Percentiles rank a stretch among this genome's conserved stretches.
These are phyloP conservation scores for Fusarium buharicum DNA, from an alignment of 2,329 filamentous ascomycete genomes.

Conservation along the genomic window DNA sequence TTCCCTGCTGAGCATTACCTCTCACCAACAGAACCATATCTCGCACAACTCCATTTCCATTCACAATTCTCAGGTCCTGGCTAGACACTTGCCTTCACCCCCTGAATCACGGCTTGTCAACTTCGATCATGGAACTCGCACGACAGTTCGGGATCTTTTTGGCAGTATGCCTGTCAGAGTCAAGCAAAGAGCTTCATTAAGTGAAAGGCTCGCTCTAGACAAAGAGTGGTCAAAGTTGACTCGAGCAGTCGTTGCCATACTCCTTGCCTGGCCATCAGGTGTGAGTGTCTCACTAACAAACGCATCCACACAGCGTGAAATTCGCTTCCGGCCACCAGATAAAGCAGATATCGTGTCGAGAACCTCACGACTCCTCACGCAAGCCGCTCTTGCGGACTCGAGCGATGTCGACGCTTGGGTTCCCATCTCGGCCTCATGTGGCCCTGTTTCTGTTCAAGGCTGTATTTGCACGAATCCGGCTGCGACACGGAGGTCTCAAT, in stretches of 20 bases:
- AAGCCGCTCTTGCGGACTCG: constrained; percentile 71
- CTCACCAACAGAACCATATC: constrained; percentile 69
- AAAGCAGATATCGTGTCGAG: constrained; percentile 37
- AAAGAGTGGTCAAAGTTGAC: constrained; percentile 75
- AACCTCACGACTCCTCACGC: constrained; percentile 66
- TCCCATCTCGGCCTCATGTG: constrained; percentile 72
- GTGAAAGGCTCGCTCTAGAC: constrained; percentile 61
- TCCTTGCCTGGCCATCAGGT: constrained; percentile 74
- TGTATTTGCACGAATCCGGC: constrained; percentile 76
- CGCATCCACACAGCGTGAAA: constrained; percentile 48
- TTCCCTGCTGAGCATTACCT: constrained; percentile 80
- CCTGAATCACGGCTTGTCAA: constrained; percentile 65
- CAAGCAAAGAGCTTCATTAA: constrained; percentile 74
- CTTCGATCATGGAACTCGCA: constrained; percentile 76
- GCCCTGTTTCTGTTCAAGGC: constrained; percentile 71
- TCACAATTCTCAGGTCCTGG: constrained; percentile 74
- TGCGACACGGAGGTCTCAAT: constrained; percentile 79
- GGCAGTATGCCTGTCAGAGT: constrained; percentile 91
- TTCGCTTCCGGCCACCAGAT: constrained; percentile 51
- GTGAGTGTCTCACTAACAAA: constrained; percentile 71
- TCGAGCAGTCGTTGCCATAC: constrained; percentile 66
- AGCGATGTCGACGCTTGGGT: constrained; percentile 72
- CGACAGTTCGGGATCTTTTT: constrained; percentile 83
- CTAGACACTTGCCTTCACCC: constrained; percentile 70
- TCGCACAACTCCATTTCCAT: constrained; percentile 74